A percentile compares a stretch with the other conserved stretches of the same genome.
Conservation (phyloP, 208 protist genomes). For the Acanthamoeba royreba region DNA sequence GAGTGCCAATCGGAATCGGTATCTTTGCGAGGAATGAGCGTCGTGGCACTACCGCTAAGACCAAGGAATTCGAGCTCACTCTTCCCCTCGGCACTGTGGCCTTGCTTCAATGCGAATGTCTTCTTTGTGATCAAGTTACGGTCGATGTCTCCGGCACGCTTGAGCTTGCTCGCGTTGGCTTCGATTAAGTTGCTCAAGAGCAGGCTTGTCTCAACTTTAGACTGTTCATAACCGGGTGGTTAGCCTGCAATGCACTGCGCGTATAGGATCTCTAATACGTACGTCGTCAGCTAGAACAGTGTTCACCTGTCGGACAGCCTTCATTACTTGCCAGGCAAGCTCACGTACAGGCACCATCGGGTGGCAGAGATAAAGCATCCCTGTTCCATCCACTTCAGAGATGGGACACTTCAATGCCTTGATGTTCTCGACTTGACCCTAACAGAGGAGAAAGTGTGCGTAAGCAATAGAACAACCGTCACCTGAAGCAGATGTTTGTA, state of each 20-base stretch:
- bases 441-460: not conserved
- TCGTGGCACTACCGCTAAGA: not conserved
- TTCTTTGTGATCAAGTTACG: not conserved
- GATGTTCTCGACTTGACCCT: not conserved
- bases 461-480: not conserved
- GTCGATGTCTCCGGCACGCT: not conserved
- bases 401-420: not conserved
- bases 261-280: not conserved
- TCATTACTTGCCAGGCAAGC: not conserved
- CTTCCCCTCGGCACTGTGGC: not conserved
- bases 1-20: not conserved
- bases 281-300: not conserved
- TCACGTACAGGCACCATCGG: not conserved
- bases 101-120: not conserved
- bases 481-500: not conserved
- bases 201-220: not conserved
- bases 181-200: not conserved
- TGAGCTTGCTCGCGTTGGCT: not conserved
- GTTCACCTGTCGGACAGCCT: slow-evolving; percentile 4
- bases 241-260: not conserved
- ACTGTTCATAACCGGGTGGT: not conserved
- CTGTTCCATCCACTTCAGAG: slow-evolving; percentile 28
- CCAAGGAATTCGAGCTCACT: not conserved
- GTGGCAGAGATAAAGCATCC: not conserved
- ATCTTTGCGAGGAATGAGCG: not conserved